These are phyloP conservation scores for Fusarium papillatum DNA, from an alignment of 2,329 filamentous ascomycete species.

Conservation along the genomic window DNA sequence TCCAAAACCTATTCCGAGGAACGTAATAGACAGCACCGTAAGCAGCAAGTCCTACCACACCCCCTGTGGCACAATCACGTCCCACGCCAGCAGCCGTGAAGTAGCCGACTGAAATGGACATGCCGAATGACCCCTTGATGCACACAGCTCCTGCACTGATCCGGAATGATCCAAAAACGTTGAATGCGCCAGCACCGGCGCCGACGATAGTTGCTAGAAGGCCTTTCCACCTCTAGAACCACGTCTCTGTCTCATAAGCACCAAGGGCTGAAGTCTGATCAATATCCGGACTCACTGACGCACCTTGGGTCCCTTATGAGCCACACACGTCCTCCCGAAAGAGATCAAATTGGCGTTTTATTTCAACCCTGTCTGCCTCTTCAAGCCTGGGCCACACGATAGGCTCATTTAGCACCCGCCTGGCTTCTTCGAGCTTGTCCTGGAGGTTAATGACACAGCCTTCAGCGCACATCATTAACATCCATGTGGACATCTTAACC, in stretches of 20 bases:
- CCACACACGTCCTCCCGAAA: not conserved
- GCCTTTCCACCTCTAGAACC: conserved; percentile 7
- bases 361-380: not conserved
- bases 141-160: not conserved
- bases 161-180: not conserved
- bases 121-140: not conserved
- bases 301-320: not conserved
- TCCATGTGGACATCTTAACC: too few relatives aligned
- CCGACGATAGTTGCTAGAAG: not conserved
- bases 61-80: not conserved
- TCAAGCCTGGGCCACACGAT: not conserved
- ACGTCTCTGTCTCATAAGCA: not conserved
- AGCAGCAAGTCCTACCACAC: not conserved
- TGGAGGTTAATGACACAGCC: conserved; percentile 9
- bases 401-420: not conserved
- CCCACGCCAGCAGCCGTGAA: not conserved
- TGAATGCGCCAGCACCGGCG: conserved; percentile 1
- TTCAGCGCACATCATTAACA: not conserved
- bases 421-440: not conserved
- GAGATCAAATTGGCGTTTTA: not conserved
- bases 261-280: not conserved
- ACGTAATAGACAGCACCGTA: conserved; percentile 1
- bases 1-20: conserved; percentile 1
- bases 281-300: not conserved
- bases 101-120: conserved; percentile 4